Evolutionary conservation across 2,329 filamentous ascomycete genomes (phyloP).

Genomic region (Calonectria pauciramosa): DNA sequence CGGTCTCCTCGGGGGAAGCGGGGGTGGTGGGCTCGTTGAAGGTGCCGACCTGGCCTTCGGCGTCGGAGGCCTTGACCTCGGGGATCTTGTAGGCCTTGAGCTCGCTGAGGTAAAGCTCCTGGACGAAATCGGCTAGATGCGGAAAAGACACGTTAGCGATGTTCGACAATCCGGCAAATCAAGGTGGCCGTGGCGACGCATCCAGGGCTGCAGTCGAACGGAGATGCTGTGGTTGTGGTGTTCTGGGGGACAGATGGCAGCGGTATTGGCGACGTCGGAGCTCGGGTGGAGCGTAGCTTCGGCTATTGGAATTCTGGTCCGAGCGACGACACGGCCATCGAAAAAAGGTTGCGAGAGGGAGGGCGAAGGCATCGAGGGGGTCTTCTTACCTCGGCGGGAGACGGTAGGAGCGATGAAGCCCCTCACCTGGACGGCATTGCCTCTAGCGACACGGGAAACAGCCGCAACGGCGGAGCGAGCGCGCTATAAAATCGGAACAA

Average conservation of each 20-base stretch:
- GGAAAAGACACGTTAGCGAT: constrained; percentile 44
- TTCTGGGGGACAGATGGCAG: constrained; percentile 13
- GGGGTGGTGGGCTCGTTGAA: constrained; percentile 87
- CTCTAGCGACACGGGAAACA: constrained; percentile 60
- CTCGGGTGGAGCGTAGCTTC: constrained; percentile 45
- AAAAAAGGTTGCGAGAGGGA: not conserved
- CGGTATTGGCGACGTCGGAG: constrained; percentile 43
- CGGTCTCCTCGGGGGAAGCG: constrained; percentile 90
- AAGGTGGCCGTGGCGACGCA: not conserved
- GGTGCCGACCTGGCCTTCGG: constrained; percentile 91
- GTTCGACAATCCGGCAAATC: constrained; percentile 13
- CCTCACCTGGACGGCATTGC: constrained; percentile 62
- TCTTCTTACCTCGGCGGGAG: constrained; percentile 71
- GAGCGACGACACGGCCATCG: constrained; percentile 26
- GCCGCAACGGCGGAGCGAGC: constrained; percentile 64
- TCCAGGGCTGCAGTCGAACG: not conserved
- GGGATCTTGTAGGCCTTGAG: constrained; percentile 95
- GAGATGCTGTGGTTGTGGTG: not conserved
- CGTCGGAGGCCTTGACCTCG: constrained; percentile 85
- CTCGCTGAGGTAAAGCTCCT: constrained; percentile 97
- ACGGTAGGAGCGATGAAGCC: constrained; percentile 73
- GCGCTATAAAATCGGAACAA: constrained; percentile 57
- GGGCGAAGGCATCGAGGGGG: constrained; percentile 13
- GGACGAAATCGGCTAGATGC: constrained; percentile 90
- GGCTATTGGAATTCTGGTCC: constrained; percentile 42